Evolutionary conservation across 2,329 filamentous ascomycete species (phyloP), one percentile per base, ranked within the genome.

Genomic region (Eurotiales sp.): DNA sequence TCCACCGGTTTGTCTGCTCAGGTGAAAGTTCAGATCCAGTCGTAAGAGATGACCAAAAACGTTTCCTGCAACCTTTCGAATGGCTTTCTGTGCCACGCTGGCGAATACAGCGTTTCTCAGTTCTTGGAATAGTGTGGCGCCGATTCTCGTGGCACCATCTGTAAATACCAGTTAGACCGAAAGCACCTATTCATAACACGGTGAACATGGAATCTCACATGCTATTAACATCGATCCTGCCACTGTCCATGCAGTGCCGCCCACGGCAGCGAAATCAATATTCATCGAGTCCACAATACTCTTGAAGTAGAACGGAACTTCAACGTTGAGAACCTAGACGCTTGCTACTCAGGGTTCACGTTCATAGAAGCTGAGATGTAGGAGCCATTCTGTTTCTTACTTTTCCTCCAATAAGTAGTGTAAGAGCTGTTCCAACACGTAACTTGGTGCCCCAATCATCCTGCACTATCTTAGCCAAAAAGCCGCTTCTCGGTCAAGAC

Each of bases 221-320:
- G 90, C 93, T 58, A 99, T 73, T 51, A 99, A 93, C 83, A 96
- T 90, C 52, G 88, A 87, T 3, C 93, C 92, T 10, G 90, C 93
- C 7, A 96, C 86, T 0, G 90, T 90, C 47, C 86, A 88, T 23
- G 90, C 91, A 0, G 90, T 96, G 7, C 90, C 91, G n/a, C 90
- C 92, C 5, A 88, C 74, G 14, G 86, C 80, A n/a, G 83, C 81
- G 66, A 96, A 85, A 69, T 99, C 93, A 59, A 99, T 82, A 68
- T 99, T 99, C 90, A 99, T 96, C 17, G 89, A 85, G 70, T 99
- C 95, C 37, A 99, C 89, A 58, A 99, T 97, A 70, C 77, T 91
- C 77, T 97, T 97, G 77, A 99, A 99, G 77, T 96, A 99, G 68
- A 99, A 99, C 0, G 93, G 93, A 42, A 99, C 90, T 74, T 99